These are phyloP conservation scores for Phyllosticta capitalensis DNA, from an alignment of 2,329 filamentous ascomycete genomes.

Conservation along the genomic window DNA sequence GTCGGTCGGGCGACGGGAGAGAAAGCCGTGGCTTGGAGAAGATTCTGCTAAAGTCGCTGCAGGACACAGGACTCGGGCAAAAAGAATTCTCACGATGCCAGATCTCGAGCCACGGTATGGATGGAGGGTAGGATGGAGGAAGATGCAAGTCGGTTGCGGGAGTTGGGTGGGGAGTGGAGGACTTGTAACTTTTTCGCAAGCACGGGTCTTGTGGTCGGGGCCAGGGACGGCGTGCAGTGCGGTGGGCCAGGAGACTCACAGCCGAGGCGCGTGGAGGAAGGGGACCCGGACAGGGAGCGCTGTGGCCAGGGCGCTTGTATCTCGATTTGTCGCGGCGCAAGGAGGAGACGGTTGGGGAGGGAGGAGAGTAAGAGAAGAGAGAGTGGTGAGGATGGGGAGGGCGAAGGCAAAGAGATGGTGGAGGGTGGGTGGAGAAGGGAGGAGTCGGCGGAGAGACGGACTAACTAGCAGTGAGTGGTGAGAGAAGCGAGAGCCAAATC, in stretches of 20 bases:
- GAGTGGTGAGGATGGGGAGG: no score
- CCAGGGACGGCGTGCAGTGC: neutral
- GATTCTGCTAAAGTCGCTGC: neutral
- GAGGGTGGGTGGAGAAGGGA: neutral
- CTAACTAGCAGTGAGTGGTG: neutral
- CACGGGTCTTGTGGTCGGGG: neutral
- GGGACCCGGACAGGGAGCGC: neutral
- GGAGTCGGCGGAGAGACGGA: neutral
- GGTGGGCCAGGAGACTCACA: neutral
- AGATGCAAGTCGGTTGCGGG: neutral
- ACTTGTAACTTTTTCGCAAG: neutral
- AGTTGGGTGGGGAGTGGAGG: neutral
- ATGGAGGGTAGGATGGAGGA: neutral
- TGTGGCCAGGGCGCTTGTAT: neutral
- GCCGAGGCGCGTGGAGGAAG: neutral
- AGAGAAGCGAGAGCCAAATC: neutral
- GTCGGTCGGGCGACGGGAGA: neutral
- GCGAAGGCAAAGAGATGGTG: no score
- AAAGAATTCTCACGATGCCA: neutral
- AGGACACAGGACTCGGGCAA: neutral
- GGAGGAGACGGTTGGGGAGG: constrained; percentile 10
- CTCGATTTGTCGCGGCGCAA: neutral
- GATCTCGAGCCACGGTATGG: neutral
- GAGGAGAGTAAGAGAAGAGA: neutral
- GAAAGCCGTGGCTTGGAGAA: neutral